phyloP scores from a whole-genome alignment of 768 basidiomycete genomes.

The Suillus ampliporus region DNA sequence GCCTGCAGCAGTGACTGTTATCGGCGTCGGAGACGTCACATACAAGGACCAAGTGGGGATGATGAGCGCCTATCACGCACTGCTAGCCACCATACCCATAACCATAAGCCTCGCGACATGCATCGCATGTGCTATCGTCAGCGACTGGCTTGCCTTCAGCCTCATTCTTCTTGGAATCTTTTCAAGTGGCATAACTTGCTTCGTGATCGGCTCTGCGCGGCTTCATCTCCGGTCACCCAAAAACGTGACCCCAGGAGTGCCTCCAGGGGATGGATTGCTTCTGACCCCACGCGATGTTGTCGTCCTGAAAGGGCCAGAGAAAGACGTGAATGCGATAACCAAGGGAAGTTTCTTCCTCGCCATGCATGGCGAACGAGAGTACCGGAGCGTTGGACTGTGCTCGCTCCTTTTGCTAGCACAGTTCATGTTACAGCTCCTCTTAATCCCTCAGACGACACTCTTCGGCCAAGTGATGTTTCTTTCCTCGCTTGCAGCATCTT shows the following conservation, averaged over 20 bases:
- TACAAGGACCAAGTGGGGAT: slow-evolving; percentile 20
- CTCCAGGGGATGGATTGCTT: slow-evolving; percentile 40
- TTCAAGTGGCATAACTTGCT: slow-evolving; percentile 35
- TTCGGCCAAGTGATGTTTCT: slow-evolving; percentile 45
- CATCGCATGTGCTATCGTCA: slow-evolving; percentile 27
- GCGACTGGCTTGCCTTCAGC: slow-evolving; percentile 38
- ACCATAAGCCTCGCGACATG: slow-evolving; percentile 27
- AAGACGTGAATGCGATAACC: slow-evolving; percentile 36
- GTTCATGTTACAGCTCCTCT: slow-evolving; percentile 39
- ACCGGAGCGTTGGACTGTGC: slow-evolving; percentile 31
- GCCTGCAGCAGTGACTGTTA: slow-evolving; percentile 24
- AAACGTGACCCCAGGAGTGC: slow-evolving; percentile 29
- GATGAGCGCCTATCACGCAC: slow-evolving; percentile 5
- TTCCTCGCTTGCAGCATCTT: slow-evolving; percentile 36
- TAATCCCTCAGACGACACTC: slow-evolving; percentile 40
- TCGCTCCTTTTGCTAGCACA: slow-evolving; percentile 39
- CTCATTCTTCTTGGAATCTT: slow-evolving; percentile 42
- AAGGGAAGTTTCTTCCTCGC: slow-evolving; percentile 35
- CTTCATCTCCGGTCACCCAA: slow-evolving; percentile 23
- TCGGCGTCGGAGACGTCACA: slow-evolving; percentile 28
- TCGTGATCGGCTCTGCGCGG: slow-evolving; percentile 36
- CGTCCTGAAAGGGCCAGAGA: slow-evolving; percentile 38
- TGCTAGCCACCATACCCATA: slow-evolving; percentile 34
- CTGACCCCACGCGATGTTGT: slow-evolving; percentile 30
- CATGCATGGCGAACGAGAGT: slow-evolving; percentile 19